Conservation (phyloP, 208 protist species). For the Wallacemonas sp. region DNA sequence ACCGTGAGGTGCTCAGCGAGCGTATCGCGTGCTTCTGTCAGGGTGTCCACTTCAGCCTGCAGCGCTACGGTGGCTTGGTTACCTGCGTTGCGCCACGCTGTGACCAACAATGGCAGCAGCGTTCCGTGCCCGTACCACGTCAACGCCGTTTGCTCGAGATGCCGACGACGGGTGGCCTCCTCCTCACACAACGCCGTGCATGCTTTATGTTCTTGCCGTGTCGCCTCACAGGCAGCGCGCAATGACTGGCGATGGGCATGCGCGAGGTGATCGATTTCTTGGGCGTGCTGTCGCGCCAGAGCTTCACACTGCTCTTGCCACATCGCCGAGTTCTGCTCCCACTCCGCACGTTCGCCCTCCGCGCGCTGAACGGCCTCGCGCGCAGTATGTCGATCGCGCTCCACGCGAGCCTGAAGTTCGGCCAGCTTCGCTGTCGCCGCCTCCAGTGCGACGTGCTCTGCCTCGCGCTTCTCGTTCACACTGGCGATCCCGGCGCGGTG, state of each 20-base stretch:
- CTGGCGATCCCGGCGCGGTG: slow-evolving; percentile 14
- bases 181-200: not conserved
- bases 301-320: slow-evolving; percentile 6
- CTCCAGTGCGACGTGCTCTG: slow-evolving; percentile 12
- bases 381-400: not conserved
- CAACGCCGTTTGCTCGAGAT: not conserved
- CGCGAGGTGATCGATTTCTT: not conserved
- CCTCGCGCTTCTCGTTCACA: slow-evolving; percentile 3
- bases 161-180: not conserved
- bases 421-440: slow-evolving; percentile 15
- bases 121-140: too few species aligned
- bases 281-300: slow-evolving; percentile 9
- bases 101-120: not conserved
- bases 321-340: not conserved
- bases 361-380: slow-evolving; percentile 4
- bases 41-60: not conserved
- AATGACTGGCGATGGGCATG: slow-evolving; percentile 13
- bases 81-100: not conserved
- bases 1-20: not conserved
- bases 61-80: not conserved
- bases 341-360: not conserved
- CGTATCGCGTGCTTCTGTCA: not conserved
- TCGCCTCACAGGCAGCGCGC: not conserved
- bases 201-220: not conserved
- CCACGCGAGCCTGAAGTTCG: slow-evolving; percentile 13